A percentile compares a stretch with the other conserved stretches of the same genome.
Conservation (phyloP, 1,139 yeast species). For the Yamadazyma oceani region DNA sequence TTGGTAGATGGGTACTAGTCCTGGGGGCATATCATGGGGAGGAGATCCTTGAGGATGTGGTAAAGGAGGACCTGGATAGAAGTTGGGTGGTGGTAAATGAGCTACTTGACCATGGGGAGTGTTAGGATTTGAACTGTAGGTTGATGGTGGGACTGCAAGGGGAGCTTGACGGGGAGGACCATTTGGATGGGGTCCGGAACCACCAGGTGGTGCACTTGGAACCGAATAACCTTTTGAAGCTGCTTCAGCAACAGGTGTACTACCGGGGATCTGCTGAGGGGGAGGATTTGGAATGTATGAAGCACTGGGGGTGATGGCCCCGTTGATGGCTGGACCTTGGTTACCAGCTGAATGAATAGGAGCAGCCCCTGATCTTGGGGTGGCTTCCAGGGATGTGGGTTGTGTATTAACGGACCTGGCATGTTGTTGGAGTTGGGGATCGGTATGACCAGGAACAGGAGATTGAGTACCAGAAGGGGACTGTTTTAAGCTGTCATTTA, state of each 20-base stretch:
- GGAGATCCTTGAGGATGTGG: slow-evolving; percentile 2
- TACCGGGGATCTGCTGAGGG: too few relatives aligned
- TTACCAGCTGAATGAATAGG: too few relatives aligned
- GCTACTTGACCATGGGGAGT: slow-evolving; percentile 1
- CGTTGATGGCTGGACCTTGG: too few relatives aligned
- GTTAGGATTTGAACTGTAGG: neutral
- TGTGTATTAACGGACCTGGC: too few relatives aligned
- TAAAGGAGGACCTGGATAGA: slow-evolving; percentile 3
- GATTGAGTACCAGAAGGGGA: slow-evolving; percentile 2
- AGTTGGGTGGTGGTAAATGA: neutral
- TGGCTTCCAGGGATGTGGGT: too few relatives aligned
- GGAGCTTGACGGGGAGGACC: slow-evolving; percentile 2
- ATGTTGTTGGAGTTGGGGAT: slow-evolving; percentile 5
- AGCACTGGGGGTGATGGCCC: too few relatives aligned
- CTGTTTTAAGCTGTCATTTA: slow-evolving; percentile 1
- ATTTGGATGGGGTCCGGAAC: too few relatives aligned
- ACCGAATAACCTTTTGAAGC: too few relatives aligned
- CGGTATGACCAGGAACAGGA: neutral
- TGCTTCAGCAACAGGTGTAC: too few relatives aligned
- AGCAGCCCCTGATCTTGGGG: too few relatives aligned
- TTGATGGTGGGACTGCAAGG: neutral
- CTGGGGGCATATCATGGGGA: neutral
- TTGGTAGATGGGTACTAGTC: slow-evolving; percentile 1
- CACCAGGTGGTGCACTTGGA: too few relatives aligned
- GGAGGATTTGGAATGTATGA: too few relatives aligned